phyloP scores from a whole-genome alignment of 495 filamentous ascomycete species.

The Alectoria sarmentosa region DNA sequence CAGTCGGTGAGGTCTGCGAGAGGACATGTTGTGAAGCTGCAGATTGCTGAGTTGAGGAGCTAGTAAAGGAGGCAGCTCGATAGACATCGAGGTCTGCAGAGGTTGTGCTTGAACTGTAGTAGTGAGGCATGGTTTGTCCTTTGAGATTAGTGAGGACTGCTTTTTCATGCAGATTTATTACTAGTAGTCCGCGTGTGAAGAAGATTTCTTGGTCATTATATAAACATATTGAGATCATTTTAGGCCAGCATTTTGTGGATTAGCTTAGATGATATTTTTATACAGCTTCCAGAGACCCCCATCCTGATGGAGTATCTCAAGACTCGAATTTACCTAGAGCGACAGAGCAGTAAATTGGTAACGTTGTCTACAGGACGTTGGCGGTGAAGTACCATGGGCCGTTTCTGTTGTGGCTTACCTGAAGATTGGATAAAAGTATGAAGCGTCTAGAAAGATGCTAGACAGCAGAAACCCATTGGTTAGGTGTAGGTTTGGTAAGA shows the following conservation, averaged over 20 bases:
- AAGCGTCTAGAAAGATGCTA: not conserved
- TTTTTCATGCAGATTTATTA: not conserved
- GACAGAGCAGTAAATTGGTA: not conserved
- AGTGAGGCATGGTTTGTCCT: not conserved
- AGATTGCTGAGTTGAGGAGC: not conserved
- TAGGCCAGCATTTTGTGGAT: not conserved
- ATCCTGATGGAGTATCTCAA: not conserved
- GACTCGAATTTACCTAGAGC: not conserved
- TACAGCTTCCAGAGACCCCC: not conserved
- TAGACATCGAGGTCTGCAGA: not conserved
- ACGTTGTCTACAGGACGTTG: rapidly evolving
- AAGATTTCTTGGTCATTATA: not conserved
- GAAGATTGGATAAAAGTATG: not conserved
- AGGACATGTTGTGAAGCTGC: not conserved
- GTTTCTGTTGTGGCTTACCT: not conserved
- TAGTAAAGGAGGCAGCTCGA: not conserved
- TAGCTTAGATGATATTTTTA: not conserved
- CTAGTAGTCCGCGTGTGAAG: not conserved
- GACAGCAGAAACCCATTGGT: not conserved
- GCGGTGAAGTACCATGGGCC: not conserved
- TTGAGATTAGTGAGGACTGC: not conserved
- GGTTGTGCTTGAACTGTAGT: not conserved
- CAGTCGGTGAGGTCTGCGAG: not conserved
- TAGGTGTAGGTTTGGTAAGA: not conserved
- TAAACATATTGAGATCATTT: not conserved